phyloP scores from a whole-genome alignment of 2,329 filamentous ascomycete genomes.

The Colletotrichum agaves region DNA sequence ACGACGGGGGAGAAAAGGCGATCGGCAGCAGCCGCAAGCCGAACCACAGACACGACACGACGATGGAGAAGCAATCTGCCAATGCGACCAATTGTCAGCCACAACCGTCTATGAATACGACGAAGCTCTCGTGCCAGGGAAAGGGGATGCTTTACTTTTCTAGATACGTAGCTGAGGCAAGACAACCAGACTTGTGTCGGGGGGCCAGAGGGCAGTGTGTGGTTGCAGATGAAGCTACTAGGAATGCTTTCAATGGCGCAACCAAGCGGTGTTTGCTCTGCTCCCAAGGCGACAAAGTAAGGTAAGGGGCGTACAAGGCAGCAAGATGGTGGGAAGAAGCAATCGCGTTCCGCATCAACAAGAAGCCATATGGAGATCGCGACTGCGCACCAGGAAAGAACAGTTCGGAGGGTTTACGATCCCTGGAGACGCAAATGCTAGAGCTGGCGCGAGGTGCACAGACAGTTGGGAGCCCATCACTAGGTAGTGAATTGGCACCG shows the following conservation, averaged over 20 bases:
- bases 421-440: conserved; percentile 32
- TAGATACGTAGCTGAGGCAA: not conserved
- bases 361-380: not conserved
- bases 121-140: not conserved
- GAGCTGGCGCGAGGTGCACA: conserved; percentile 31
- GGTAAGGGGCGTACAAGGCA: not conserved
- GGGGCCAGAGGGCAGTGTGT: not conserved
- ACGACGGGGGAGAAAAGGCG: conserved; percentile 1
- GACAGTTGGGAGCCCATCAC: not conserved
- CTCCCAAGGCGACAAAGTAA: conserved; percentile 2
- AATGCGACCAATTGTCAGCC: conserved; percentile 1
- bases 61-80: conserved; percentile 1
- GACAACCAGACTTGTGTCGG: not conserved
- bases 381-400: not conserved
- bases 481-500: not conserved
- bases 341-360: not conserved
- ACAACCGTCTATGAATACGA: not conserved
- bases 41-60: not conserved
- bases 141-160: not conserved
- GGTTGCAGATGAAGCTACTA: conserved; percentile 13
- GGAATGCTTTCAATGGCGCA: conserved; percentile 8
- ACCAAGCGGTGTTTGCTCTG: conserved; percentile 7
- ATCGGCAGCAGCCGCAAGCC: conserved; percentile 17
- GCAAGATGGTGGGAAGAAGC: not conserved
- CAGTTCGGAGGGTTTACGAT: conserved; percentile 10